Evolutionary conservation across 2,329 filamentous ascomycete genomes (phyloP).

Genomic region (Talaromyces amestolkiae): DNA sequence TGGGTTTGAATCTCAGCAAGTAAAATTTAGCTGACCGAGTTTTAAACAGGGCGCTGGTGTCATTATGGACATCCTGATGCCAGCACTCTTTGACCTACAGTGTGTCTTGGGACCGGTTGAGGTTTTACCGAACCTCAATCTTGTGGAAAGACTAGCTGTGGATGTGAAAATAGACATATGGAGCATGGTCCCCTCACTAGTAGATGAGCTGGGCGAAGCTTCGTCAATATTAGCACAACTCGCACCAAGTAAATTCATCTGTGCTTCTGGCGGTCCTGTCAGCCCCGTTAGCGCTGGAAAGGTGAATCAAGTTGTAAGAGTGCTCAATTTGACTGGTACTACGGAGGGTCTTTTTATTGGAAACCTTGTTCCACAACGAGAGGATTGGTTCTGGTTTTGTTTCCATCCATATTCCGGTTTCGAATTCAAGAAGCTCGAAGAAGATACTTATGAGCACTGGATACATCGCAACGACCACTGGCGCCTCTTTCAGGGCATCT

Average conservation of each 20-base stretch:
- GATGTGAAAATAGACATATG: constrained; percentile 12
- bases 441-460: constrained; percentile 36
- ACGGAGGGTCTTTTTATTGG: constrained; percentile 14
- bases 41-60: constrained; percentile 8
- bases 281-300: constrained; percentile 8
- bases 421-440: constrained; percentile 25
- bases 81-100: constrained; percentile 6
- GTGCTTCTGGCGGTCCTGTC: constrained; percentile 13
- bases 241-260: constrained; percentile 7
- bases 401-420: constrained; percentile 23
- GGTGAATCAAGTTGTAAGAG: constrained; percentile 6
- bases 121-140: constrained; percentile 13
- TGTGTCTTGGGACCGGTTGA: constrained; percentile 13
- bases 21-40: not conserved
- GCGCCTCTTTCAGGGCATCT: constrained; percentile 26
- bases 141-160: constrained; percentile 6
- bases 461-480: constrained; percentile 33
- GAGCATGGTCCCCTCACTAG: constrained; percentile 14
- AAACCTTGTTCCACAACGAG: constrained; percentile 1
- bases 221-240: constrained; percentile 1
- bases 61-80: constrained; percentile 16
- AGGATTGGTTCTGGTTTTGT: constrained; percentile 17
- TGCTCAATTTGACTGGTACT: constrained; percentile 12
- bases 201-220: constrained; percentile 8
- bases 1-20: not conserved